Percentiles rank a stretch among this genome's conserved stretches.
These are phyloP conservation scores for Naganishia friedmannii DNA, from an alignment of 768 basidiomycete species.

Conservation along the genomic window DNA sequence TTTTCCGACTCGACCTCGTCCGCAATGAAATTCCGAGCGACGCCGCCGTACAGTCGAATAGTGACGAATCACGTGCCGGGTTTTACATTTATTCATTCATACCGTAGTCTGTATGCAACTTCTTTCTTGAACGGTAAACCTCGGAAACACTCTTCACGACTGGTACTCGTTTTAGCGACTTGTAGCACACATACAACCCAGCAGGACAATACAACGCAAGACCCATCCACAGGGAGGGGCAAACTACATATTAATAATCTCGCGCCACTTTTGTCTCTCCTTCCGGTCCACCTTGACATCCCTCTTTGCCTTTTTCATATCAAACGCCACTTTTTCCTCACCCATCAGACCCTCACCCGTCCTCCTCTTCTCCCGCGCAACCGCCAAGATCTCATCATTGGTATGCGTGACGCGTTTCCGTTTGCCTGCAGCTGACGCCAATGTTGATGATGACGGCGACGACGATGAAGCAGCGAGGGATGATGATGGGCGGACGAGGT, in stretches of 20 bases:
- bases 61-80: constrained; percentile 23
- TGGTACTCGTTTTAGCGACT: too few species aligned
- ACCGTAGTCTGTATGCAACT: too few species aligned
- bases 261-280: constrained; percentile 28
- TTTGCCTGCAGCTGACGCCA: not conserved
- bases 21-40: too few species aligned
- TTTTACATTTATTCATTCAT: not conserved
- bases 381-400: constrained; percentile 16
- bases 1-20: not conserved
- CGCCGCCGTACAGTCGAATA: too few species aligned
- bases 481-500: not conserved
- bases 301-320: constrained; percentile 16
- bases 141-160: too few species aligned
- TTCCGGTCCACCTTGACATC: constrained; percentile 28
- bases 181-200: not conserved
- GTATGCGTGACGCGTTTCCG: constrained; percentile 33
- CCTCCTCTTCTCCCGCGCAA: not conserved
- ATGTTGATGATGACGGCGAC: too few species aligned
- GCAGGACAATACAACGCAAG: not conserved
- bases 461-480: not conserved
- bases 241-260: constrained; percentile 14
- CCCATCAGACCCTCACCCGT: constrained; percentile 19
- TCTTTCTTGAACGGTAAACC: too few species aligned
- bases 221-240: not conserved
- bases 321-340: constrained; percentile 12